Percentiles rank a stretch among this genome's conserved stretches.
Conservation (phyloP, 2,329 filamentous ascomycete genomes). For the Leptographium flavum region DNA sequence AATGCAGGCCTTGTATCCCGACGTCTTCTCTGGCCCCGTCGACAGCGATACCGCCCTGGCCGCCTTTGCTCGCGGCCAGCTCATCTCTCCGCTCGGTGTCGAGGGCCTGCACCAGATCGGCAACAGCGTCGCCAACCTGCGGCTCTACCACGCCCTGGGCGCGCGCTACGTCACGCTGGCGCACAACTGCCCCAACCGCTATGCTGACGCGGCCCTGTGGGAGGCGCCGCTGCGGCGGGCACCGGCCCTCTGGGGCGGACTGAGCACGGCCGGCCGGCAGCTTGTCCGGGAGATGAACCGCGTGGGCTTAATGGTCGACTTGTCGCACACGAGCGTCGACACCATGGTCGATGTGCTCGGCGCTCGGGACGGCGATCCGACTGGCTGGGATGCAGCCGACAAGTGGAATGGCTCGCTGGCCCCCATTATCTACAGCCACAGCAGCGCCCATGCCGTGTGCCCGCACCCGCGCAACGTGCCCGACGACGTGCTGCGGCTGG, state of each 20-base stretch:
- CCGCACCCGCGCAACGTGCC: constrained; percentile 85
- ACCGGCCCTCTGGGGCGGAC: constrained; percentile 51
- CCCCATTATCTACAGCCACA: constrained; percentile 82
- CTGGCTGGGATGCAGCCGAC: not conserved
- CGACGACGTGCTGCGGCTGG: constrained; percentile 64
- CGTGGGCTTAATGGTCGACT: constrained; percentile 84
- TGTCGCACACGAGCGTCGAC: constrained; percentile 61
- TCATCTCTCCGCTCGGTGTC: constrained; percentile 68
- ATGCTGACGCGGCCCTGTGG: constrained; percentile 67
- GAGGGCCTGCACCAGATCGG: constrained; percentile 92
- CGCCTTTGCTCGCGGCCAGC: constrained; percentile 42
- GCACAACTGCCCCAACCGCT: constrained; percentile 86
- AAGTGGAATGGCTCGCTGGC: constrained; percentile 60
- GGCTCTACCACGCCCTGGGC: constrained; percentile 62
- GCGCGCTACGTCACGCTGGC: constrained; percentile 81
- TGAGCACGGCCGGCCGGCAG: constrained; percentile 54
- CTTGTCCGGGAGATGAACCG: constrained; percentile 86
- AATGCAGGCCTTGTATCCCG: constrained; percentile 48
- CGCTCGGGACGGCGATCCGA: constrained; percentile 27
- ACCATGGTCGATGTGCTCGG: constrained; percentile 77
- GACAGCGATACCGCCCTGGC: constrained; percentile 46
- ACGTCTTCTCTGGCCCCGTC: constrained; percentile 49
- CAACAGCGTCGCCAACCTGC: constrained; percentile 63
- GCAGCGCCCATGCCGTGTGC: constrained; percentile 65
- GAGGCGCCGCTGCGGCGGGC: constrained; percentile 36